A percentile compares a stretch with the other conserved stretches of the same genome.
phyloP scores from a whole-genome alignment of 768 basidiomycete genomes.

The Suillus bovinus region DNA sequence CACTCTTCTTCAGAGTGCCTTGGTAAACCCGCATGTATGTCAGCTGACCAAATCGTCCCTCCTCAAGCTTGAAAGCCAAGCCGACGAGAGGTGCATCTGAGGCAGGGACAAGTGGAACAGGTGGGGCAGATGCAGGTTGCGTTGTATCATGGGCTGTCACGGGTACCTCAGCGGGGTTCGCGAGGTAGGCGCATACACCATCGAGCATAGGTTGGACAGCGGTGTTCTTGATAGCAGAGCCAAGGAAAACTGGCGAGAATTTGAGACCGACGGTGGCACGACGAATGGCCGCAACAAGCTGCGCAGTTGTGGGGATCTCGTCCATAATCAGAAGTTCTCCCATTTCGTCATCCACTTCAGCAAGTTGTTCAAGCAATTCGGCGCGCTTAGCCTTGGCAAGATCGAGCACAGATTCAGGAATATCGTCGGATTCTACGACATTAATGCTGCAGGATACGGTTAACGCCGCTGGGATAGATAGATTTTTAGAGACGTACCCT shows the following conservation, averaged over 20 bases:
- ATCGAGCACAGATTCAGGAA: conserved; percentile 72
- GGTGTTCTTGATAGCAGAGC: conserved; percentile 97
- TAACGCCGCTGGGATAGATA: not conserved
- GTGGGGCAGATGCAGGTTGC: conserved; percentile 62
- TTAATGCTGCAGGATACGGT: conserved; percentile 51
- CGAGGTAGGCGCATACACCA: conserved; percentile 93
- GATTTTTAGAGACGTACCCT: conserved; percentile 59
- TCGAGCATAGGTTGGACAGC: conserved; percentile 93
- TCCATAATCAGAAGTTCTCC: conserved; percentile 91
- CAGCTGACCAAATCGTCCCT: conserved; percentile 94
- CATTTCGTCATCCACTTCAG: conserved; percentile 96
- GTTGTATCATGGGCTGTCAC: conserved; percentile 83
- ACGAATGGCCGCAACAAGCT: conserved; percentile 83
- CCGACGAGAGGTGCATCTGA: conserved; percentile 87
- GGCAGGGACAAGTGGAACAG: conserved; percentile 78
- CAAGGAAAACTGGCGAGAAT: conserved; percentile 96
- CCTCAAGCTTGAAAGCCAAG: conserved; percentile 97
- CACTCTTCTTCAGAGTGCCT: conserved; percentile 85
- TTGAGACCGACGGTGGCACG: conserved; percentile 86
- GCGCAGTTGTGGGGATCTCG: conserved; percentile 64
- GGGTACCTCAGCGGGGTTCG: conserved; percentile 78
- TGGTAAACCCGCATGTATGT: conserved; percentile 99
- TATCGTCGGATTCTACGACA: conserved; percentile 82
- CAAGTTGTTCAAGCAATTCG: conserved; percentile 92
- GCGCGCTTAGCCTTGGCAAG: conserved; percentile 82